phyloP scores from a whole-genome alignment of 352 stramenopile genomes.

The Salisapilia sapeloensis region DNA sequence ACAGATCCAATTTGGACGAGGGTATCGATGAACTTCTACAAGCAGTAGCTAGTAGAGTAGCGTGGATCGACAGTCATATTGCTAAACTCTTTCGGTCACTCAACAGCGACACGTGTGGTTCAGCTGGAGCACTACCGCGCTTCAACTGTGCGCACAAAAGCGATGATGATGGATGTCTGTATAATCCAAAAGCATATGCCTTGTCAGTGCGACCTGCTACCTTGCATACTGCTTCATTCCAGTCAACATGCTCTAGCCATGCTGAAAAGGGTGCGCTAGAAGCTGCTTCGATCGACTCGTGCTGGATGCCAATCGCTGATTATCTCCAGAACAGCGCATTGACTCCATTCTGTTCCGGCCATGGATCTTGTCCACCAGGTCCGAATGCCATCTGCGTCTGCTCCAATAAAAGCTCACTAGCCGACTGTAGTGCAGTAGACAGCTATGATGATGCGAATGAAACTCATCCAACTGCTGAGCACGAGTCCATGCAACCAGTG shows the following conservation, averaged over 20 bases:
- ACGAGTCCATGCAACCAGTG: no score
- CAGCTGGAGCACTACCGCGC: conserved; percentile 17
- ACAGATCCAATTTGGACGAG: conserved; percentile 16
- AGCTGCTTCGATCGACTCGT: conserved; percentile 46
- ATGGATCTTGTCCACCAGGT: conserved; percentile 40
- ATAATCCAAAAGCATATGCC: conserved; percentile 8
- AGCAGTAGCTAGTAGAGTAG: conserved; percentile 14
- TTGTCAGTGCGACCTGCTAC: conserved; percentile 2
- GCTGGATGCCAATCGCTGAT: conserved; percentile 46
- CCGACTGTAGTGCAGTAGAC: no score
- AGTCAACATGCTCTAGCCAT: conserved; percentile 5
- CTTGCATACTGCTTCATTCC: conserved; percentile 7
- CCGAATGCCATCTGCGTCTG: conserved; percentile 54
- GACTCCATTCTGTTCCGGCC: conserved; percentile 51
- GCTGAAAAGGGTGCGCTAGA: conserved; percentile 8
- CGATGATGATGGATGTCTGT: conserved; percentile 23
- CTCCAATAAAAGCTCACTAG: conserved; percentile 13
- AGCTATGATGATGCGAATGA: no score
- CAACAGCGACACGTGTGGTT: conserved; percentile 11
- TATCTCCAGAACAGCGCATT: conserved; percentile 32
- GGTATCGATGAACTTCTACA: conserved; percentile 13
- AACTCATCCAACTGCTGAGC: no score
- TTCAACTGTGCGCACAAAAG: conserved; percentile 36
- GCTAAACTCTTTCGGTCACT: conserved; percentile 18
- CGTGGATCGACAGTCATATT: conserved; percentile 37